A percentile compares a stretch with the other conserved stretches of the same genome.
Conservation (phyloP, 805 yeast species). For the Monosporozyma aerobia region DNA sequence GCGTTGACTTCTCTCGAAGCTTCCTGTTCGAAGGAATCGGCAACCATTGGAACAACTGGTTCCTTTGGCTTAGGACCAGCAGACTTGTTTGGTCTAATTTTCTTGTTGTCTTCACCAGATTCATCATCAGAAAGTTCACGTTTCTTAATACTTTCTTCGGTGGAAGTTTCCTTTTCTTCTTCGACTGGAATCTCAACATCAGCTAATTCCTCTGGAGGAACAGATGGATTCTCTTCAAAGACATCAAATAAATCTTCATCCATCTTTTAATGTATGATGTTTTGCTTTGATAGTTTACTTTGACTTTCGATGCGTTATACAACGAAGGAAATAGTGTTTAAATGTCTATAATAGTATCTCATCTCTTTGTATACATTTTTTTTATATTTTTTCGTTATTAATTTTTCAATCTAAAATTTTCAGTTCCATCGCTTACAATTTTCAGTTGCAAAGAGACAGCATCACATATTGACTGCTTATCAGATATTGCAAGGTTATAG, state of each 20-base stretch:
- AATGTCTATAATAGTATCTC: not conserved
- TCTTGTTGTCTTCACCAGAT: conserved; percentile 4
- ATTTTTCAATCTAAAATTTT: not conserved
- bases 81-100: conserved; percentile 13
- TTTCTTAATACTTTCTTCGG: conserved; percentile 9
- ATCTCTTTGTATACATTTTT: not conserved
- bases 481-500: too few species aligned
- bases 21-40: conserved; percentile 81
- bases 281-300: not conserved
- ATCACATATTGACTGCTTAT: too few species aligned
- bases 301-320: not conserved
- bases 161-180: not conserved
- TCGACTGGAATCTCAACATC: conserved; percentile 3
- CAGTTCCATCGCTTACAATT: conserved; percentile 3
- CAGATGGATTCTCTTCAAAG: conserved; percentile 24
- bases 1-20: conserved; percentile 84
- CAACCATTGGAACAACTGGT: conserved; percentile 61
- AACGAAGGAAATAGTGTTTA: not conserved
- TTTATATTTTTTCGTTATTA: not conserved
- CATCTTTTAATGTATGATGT: conserved; percentile 1
- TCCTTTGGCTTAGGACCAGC: conserved; percentile 35
- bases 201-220: conserved; percentile 12
- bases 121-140: conserved; percentile 14
- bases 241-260: conserved; percentile 26
- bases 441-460: not conserved